phyloP scores from a whole-genome alignment of 148 eudicot genomes.

The Simmondsia chinensis region DNA sequence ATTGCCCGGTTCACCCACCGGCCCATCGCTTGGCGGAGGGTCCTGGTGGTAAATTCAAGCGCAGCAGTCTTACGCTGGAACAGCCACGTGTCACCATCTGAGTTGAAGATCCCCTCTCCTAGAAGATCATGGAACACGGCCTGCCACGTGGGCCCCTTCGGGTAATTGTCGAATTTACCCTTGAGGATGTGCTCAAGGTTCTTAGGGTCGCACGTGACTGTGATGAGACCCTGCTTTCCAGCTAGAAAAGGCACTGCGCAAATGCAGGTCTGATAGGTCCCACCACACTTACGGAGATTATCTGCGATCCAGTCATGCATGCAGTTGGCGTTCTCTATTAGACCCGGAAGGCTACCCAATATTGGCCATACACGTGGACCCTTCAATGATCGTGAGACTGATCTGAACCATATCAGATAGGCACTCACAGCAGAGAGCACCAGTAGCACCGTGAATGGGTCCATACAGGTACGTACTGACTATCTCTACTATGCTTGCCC shows the following conservation, averaged over 20 bases:
- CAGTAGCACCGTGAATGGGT: slow-evolving; percentile 30
- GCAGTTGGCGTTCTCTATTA: slow-evolving; percentile 48
- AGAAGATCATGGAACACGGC: slow-evolving; percentile 82
- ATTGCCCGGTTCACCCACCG: slow-evolving; percentile 92
- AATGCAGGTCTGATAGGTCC: slow-evolving; percentile 84
- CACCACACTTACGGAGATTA: slow-evolving; percentile 76
- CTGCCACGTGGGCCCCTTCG: slow-evolving; percentile 95
- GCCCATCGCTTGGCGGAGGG: slow-evolving; percentile 87
- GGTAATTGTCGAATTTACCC: slow-evolving; percentile 77
- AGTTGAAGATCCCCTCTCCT: slow-evolving; percentile 79
- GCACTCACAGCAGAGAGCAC: slow-evolving; percentile 24
- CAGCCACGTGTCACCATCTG: slow-evolving; percentile 95
- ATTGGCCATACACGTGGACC: slow-evolving; percentile 90
- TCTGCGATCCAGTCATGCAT: slow-evolving; percentile 92
- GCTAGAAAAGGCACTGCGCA: slow-evolving; percentile 57
- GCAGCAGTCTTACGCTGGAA: slow-evolving; percentile 95
- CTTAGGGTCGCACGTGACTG: slow-evolving; percentile 90
- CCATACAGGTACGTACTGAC: no score
- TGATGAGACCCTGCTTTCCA: slow-evolving; percentile 73
- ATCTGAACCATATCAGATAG: slow-evolving; percentile 66
- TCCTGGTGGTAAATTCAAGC: slow-evolving; percentile 85
- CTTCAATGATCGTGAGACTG: slow-evolving; percentile 27
- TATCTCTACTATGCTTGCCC: no score
- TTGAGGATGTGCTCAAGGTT: slow-evolving; percentile 84
- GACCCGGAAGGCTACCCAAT: slow-evolving; percentile 72